Base-by-base conservation (phyloP, 116 monocot genomes). In the Thalassia testudinum region DNA sequence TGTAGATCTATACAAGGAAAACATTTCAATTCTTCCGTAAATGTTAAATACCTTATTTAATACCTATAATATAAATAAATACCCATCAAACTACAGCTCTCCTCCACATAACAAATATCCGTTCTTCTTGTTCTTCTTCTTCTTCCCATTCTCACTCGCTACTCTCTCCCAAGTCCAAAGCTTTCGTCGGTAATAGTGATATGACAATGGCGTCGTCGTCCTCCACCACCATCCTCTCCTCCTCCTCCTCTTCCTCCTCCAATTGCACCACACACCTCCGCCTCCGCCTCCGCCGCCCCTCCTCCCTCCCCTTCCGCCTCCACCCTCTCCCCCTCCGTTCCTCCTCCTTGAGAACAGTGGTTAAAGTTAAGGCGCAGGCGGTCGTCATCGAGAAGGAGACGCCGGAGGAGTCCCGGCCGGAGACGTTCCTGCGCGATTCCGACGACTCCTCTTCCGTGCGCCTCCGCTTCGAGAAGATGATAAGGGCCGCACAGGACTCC, bases 341-440 rank as follows among this genome's bases (percentile, higher is more conserved):
- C 30, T 10, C 6, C 30, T 34, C 30, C 30, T 10, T 34, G 21
- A 22, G 21, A 15, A 11, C 57, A 30, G 58, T 74, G 53, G 52
- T 70, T 45, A n/a, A n/a, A n/a, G n/a, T n/a, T n/a, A n/a, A n/a
- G n/a, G 62, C 80, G 22, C 61, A 50, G 29, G 64, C 81, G 15
- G 78, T 87, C 50, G 78, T 75, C 56, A 81, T 95, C 70, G 95
- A 88, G 81, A 88, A 95, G 74, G 85, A 95, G 49, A 66, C 52
- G 50, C 95, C 95, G 8, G 95, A 95, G 74, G 67, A 62, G 57
- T 76, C 81, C 76, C 88, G 76, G 16, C 95, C 95, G 26, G 78
- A 84, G 20, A 79, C 85, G 21, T 95, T 95, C 61, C 88, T 95
- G 62, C 75, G 95, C 7, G 43, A 73, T 23, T 57, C 74, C 43